Evolutionary conservation across 2,329 filamentous ascomycete species (phyloP).

Genomic region (Venturia nashicola): DNA sequence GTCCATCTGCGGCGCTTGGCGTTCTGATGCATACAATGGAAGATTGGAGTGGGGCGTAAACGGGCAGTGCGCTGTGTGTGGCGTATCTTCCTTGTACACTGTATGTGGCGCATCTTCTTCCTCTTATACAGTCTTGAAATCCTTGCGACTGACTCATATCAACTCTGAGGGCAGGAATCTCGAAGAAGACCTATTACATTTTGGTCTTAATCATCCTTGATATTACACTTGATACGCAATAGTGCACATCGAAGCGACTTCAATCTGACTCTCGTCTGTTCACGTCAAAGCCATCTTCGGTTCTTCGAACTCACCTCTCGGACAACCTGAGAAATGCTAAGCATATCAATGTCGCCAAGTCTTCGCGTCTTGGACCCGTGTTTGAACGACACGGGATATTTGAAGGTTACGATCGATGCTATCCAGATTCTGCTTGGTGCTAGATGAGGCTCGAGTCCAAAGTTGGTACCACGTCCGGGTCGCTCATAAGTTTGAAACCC

Average conservation of each 20-base stretch:
- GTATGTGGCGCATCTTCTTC: neutral
- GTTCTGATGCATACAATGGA: neutral
- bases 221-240: neutral
- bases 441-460: neutral
- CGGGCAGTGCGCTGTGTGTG: neutral
- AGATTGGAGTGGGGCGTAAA: neutral
- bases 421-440: neutral
- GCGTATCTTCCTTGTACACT: no score
- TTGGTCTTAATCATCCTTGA: neutral
- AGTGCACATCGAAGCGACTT: neutral
- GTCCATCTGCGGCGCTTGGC: neutral
- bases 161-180: neutral
- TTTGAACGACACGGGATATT: neutral
- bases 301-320: neutral
- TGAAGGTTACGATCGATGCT: neutral
- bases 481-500: neutral
- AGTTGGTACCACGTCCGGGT: neutral
- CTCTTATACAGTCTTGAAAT: neutral
- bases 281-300: neutral
- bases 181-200: neutral
- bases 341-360: neutral
- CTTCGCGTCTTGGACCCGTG: neutral
- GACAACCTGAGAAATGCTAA: neutral
- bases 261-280: neutral
- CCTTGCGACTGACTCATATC: neutral